Base-by-base conservation (phyloP, 495 filamentous ascomycete genomes). In the Daldinia concentrica region DNA sequence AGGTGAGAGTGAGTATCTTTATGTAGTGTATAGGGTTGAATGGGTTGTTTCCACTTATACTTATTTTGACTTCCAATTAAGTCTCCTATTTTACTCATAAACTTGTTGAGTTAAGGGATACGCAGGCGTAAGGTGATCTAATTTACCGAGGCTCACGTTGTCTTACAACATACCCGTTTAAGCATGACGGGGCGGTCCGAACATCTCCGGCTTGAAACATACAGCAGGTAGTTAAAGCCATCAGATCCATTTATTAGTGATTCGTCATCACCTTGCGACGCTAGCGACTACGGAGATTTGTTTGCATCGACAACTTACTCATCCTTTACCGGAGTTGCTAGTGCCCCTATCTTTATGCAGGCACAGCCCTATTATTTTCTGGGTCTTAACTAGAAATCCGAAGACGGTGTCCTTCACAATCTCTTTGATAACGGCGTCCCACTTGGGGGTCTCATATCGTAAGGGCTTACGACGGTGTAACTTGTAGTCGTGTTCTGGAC, bases 201-300 rank as follows among this genome's bases (percentile, higher is more conserved):
- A 24, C 8, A 22, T 30, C 22, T 66, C 39, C 30, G 26, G 39
- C 22, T 32, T 66, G 56, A 72, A 50, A 72, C 69, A 68, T 58
- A 34, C 69, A 72, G 64, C 26, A 64, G 32, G 68, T 73, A 68
- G 39, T 62, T 24, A 19, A 64, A 41, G 57, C 64, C 59, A 9
- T 52, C 48, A 62, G 29, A 51, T 58, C 15, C 27, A 52, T 9
- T 54, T 66, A 69, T 62, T 69, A 22, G 48, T 50, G 48, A 50
- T 57, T 69, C 50, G 50, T 54, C 57, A 64, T 22, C 43, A 3
- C 15, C 6, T 62, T 27, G 12, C 19, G 7, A 36, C 19, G 56
- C 62, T 59, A 69, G 37, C 36, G 43, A 66, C 56, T 63, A 58
- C 58, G 60, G 65, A 72, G 64, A 67, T 72, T 72, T 36, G 8